These are phyloP conservation scores for Mimosa bimucronata DNA, from an alignment of 306 rosid species.

Conservation along the genomic window DNA sequence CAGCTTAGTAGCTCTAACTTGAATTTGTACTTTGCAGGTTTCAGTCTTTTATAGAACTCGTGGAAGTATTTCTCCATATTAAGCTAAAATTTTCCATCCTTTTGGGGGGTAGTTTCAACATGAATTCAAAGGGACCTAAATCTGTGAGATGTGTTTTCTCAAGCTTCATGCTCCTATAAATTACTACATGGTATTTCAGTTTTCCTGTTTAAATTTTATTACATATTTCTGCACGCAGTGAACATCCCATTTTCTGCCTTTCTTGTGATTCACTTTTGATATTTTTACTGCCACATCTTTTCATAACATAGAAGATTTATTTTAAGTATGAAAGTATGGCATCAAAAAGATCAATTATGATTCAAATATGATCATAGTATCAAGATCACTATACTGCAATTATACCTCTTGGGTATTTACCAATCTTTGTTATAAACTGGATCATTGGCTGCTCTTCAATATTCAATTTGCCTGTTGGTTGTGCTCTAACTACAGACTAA, in stretches of 20 bases:
- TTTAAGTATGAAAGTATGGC: neutral
- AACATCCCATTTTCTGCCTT: conserved; percentile 2
- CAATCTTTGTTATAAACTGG: conserved; percentile 24
- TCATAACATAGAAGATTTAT: neutral
- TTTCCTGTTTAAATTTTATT: neutral
- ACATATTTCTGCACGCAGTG: neutral
- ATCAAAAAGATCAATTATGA: neutral
- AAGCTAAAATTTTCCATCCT: conserved; percentile 25
- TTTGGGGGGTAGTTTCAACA: conserved; percentile 28
- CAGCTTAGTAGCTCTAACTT: neutral
- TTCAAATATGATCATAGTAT: neutral
- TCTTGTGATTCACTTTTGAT: neutral
- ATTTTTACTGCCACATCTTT: neutral
- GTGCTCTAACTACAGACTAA: too few species aligned
- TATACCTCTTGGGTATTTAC: conserved; percentile 4
- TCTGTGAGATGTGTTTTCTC: conserved; percentile 66
- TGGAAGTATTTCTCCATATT: conserved; percentile 9
- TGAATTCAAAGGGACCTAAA: conserved; percentile 48
- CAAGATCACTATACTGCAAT: neutral
- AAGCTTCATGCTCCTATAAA: conserved; percentile 9
- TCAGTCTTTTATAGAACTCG: neutral
- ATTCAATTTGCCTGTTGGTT: too few species aligned
- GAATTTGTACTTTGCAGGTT: conserved; percentile 37
- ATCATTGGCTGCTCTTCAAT: too few species aligned
- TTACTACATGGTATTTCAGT: conserved; percentile 1